Evolutionary conservation across 257 asterid genomes (phyloP), one percentile per base, ranked within the genome.

Genomic region (Solanum chiquidenum): DNA sequence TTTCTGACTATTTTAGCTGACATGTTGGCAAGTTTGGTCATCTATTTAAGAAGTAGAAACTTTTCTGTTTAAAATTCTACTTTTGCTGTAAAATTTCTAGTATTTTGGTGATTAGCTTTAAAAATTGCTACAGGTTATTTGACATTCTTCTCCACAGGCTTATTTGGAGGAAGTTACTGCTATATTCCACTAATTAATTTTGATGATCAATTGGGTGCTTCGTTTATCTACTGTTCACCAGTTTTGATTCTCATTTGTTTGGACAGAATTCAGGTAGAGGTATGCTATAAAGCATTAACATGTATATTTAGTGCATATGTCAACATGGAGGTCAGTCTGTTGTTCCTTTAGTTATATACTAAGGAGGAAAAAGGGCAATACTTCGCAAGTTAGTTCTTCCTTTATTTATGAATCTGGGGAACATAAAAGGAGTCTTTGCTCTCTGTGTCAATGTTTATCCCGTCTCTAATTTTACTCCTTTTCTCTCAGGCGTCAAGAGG

Each of bases 181-280:
- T 95, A 91, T 74, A 90, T 86, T 86, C 88, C 33, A 49, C 88
- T 92, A 93, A 94, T 95, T 93, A 92, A 88, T 89, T 89, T 93
- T 95, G 93, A 91, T 93, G 98, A 88, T 91, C 96, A 93, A 93
- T 90, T 94, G 93, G 96, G 89, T 94, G 96, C 95, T 89, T 92
- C 94, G 82, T 93, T 93, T 91, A 94, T 92, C 96, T 93, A 90
- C 96, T 96, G 93, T 95, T 94, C 92, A 90, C 95, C 96, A 90
- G 95, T 93, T 94, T 91, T 95, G 98, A 93, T 95, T 93, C 97
- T 92, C 96, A 92, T 93, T 91, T 91, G 94, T 93, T 95, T 97
- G 97, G 96, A 93, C 98, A 92, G 95, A 98, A 94, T 90, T 94
- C 98, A 87, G 96, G 93, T 97, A 95, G 96, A 94, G 98, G 96